Evolutionary conservation across 495 filamentous ascomycete species (phyloP), one percentile per base, ranked within the genome.

Genomic region (Annulohypoxylon nitens): DNA sequence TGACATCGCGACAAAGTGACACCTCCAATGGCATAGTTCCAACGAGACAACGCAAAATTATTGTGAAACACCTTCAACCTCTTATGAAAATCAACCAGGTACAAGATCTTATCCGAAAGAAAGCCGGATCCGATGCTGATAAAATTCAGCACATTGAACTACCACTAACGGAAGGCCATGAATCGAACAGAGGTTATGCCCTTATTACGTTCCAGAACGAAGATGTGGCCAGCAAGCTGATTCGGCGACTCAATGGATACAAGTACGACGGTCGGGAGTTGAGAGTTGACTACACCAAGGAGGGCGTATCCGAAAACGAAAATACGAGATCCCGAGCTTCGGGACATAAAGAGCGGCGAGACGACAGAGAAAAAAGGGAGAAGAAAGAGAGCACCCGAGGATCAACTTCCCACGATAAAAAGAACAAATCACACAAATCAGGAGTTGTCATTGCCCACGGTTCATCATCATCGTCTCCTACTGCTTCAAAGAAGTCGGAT

Each of bases 31-130:
- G 58, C n/a, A 60, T 75, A 55, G 55, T 76, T 25, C 50, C 68
- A 1, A 73, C 71, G 4, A 78, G 51, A 47, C 72, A 71, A 33
- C 76, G 76, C 39, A 78, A 76, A 26, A 75, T 78, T 25, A 76
- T 76, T n/a, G 68, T 78, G 34, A 76, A 75, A 57, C 76, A 78
- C 41, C 71, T 78, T 43, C 76, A 78, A 18, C 76, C 76, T 25
- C 75, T 65, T 71, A 37, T 45, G n/a, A 76, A 41, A 37, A 55
- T 73, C 61, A 67, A 71, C 55, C 76, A 78, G 47, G 67, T 78
- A 57, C 74, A 71, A 72, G 76, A 76, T 10, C 76, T 78, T 23
- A 75, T 78, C 50, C 64, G 71, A 61, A 71, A 69, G 25, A 76
- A 73, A 60, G 65, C 76, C 58, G 76, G 76, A 48, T 69, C 70